A percentile compares a stretch with the other conserved stretches of the same genome.
Evolutionary conservation across 257 asterid genomes (phyloP).

Genomic region (Sherardia arvensis): DNA sequence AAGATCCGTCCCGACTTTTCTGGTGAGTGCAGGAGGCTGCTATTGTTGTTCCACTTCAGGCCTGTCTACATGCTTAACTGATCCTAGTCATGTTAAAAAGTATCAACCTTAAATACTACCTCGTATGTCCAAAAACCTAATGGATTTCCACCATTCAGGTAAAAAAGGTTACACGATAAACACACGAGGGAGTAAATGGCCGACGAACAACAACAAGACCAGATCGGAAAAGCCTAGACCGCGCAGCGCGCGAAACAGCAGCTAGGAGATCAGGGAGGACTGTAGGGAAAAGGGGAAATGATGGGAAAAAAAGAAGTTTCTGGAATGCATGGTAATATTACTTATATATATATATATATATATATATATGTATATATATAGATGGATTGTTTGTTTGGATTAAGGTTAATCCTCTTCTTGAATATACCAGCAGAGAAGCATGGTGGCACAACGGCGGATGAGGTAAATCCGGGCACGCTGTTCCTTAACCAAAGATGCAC

Average conservation of each 20-base stretch:
- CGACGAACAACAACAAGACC: constrained; percentile 5
- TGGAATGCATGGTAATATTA: constrained; percentile 1
- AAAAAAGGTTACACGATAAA: constrained; percentile 11
- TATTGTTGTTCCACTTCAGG: neutral
- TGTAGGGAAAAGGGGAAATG: neutral
- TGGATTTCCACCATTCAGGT: constrained; percentile 5
- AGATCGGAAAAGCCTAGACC: neutral
- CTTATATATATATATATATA: neutral
- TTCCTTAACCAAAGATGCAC: constrained; percentile 60
- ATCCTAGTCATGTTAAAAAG: constrained; percentile 10
- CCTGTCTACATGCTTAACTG: neutral
- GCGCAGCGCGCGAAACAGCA: neutral
- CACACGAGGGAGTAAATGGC: constrained; percentile 2
- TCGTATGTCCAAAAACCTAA: constrained; percentile 16
- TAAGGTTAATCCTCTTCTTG: constrained; percentile 57
- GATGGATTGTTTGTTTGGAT: neutral
- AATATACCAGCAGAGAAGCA: constrained; percentile 70
- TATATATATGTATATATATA: neutral
- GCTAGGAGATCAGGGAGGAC: neutral
- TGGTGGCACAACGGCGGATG: constrained; percentile 79
- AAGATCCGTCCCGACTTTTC: constrained; percentile 8
- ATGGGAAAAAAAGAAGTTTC: neutral
- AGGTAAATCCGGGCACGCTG: constrained; percentile 75
- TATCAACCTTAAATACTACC: neutral
- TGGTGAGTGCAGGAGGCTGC: constrained; percentile 7